A percentile compares a stretch with the other conserved stretches of the same genome.
Conservation (phyloP, 2,329 filamentous ascomycete genomes). For the Didymella sp. region DNA sequence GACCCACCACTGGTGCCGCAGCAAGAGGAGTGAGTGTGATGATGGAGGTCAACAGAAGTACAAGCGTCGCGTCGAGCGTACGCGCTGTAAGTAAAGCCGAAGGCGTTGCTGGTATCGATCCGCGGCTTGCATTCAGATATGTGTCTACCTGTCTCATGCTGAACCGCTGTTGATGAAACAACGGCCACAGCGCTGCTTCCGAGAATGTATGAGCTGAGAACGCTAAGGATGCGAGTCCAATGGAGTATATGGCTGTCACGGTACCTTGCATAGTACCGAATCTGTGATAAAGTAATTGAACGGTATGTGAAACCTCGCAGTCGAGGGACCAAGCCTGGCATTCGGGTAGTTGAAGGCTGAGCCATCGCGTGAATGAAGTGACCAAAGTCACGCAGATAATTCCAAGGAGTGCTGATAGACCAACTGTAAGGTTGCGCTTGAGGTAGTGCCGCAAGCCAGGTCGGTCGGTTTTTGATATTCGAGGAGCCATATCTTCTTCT, state of each 20-base stretch:
- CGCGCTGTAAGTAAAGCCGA: not conserved
- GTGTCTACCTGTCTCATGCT: slow-evolving; percentile 8
- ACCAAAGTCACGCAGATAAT: no score
- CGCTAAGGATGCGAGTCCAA: slow-evolving; percentile 13
- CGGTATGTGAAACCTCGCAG: no score
- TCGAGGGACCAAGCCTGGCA: no score
- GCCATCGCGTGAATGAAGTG: no score
- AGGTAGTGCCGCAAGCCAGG: no score
- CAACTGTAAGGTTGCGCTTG: no score
- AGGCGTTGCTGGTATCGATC: slow-evolving; percentile 1
- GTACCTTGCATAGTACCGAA: slow-evolving; percentile 2
- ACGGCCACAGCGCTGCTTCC: slow-evolving; percentile 21
- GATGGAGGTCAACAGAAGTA: not conserved
- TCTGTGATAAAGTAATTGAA: no score
- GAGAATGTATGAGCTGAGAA: slow-evolving; percentile 15
- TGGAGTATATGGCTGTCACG: slow-evolving; percentile 10
- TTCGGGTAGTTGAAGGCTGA: no score
- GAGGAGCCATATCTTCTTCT: no score
- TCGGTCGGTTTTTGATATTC: no score
- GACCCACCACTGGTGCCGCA: not conserved
- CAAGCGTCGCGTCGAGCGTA: not conserved
- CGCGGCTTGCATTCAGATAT: slow-evolving; percentile 1
- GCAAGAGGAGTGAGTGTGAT: not conserved
- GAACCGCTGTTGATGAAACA: slow-evolving; percentile 6
- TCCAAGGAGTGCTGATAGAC: no score